Evolutionary conservation across 2,329 filamentous ascomycete species (phyloP).

Genomic region (Aspergillus chevalieri): DNA sequence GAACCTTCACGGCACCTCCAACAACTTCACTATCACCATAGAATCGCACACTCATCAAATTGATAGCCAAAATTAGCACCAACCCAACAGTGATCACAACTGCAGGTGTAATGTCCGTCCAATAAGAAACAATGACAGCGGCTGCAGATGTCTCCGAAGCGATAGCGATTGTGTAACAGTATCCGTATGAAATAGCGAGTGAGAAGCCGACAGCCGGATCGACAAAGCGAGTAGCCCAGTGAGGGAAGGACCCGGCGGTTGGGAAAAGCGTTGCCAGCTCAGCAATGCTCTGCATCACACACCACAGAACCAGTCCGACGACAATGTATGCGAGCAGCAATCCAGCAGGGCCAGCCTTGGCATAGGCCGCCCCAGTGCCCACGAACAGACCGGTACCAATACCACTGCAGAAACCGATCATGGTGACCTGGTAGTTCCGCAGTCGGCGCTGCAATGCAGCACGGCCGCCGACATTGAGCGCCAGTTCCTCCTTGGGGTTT

Average conservation of each 20-base stretch:
- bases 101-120: constrained; percentile 59
- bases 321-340: constrained; percentile 56
- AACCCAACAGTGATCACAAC: constrained; percentile 58
- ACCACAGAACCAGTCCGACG: constrained; percentile 76
- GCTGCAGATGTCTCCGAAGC: constrained; percentile 73
- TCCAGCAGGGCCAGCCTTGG: constrained; percentile 21
- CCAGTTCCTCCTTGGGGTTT: constrained; percentile 18
- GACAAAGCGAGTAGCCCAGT: too few species aligned
- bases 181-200: too few species aligned
- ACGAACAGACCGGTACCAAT: constrained; percentile 50
- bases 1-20: constrained; percentile 25
- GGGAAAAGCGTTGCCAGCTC: constrained; percentile 88
- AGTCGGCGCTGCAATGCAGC: constrained; percentile 29
- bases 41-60: too few species aligned
- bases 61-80: constrained; percentile 14
- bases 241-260: constrained; percentile 67
- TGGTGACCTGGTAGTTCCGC: constrained; percentile 27
- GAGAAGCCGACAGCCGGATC: too few species aligned
- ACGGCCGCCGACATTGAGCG: constrained; percentile 29
- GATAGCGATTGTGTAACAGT: constrained; percentile 45
- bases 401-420: constrained; percentile 29
- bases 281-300: constrained; percentile 81
- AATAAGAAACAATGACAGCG: constrained; percentile 77
- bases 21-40: constrained; percentile 2
- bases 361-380: too few species aligned